Base-by-base conservation (phyloP, 352 stramenopile species). In the Halophytophthora batemanensis region DNA sequence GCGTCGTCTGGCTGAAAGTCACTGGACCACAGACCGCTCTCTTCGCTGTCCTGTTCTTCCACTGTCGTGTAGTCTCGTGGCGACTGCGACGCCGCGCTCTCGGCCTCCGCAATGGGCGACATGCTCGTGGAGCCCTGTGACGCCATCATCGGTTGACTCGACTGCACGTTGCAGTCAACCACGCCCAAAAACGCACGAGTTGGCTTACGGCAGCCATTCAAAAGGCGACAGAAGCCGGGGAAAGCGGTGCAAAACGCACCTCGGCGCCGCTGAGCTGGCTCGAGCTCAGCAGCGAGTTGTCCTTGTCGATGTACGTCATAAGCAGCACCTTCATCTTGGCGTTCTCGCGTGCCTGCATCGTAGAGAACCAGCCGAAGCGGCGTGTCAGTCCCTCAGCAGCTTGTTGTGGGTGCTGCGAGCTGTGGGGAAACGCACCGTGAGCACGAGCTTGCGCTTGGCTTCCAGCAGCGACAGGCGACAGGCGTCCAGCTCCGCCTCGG, bases 251-350 rank as follows among this genome's bases (percentile, higher is more conserved):
- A 28, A 7, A 34, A 54, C 60, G 28, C 22, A 66, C 67, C 65
- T 72, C 72, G 28, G 35, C 52, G 43, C 76, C 66, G 49, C 76
- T 91, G 47, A 93, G 53, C 59, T 93, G 83, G 37, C 80, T 90
- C 44, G 77, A 78, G 55, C 75, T 80, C 43, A 90, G 46, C 23
- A 94, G 61, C 50, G 80, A 88, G 50, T 92, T 76, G 54, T 92
- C 83, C 46, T 86, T 87, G 18, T 94, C 77, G 40, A 94, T 89
- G 67, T 94, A 92, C 44, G 86, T 88, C 76, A 90, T 82, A 21
- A 94, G 65, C 48, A 92, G 41, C 52, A 92, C 82, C 53, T 88
- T 90, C 74, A 92, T 90, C 64, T 90, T 90, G 46, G 83, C 83
- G 53, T 92, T 92, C 53, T 94, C 83, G 18, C 81, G 67, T 17